These are phyloP conservation scores for Elaeagnus macrophylla DNA, from an alignment of 306 rosid genomes.

Conservation along the genomic window DNA sequence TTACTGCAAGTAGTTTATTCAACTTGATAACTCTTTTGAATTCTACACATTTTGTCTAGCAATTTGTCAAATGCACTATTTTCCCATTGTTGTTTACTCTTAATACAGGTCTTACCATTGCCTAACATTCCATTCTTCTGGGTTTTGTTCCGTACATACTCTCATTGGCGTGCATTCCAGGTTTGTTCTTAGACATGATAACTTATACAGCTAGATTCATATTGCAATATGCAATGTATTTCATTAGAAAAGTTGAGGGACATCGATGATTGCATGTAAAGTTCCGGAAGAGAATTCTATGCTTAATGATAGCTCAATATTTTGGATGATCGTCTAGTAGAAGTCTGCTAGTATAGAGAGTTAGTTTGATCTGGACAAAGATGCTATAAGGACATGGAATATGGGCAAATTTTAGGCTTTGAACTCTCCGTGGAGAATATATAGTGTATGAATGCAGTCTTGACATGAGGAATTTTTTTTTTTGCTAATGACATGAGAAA, in stretches of 20 bases:
- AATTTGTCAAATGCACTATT: constrained; percentile 6
- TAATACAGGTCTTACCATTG: constrained; percentile 70
- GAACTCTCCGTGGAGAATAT: no score
- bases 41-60: constrained; percentile 6
- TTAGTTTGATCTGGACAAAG: no score
- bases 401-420: no score
- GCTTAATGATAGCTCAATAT: neutral
- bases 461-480: no score
- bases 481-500: no score
- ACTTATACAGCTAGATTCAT: constrained; percentile 9
- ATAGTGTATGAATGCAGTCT: no score
- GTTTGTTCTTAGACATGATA: constrained; percentile 26
- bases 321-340: neutral
- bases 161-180: constrained; percentile 94
- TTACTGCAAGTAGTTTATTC: neutral
- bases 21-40: constrained; percentile 4
- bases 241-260: neutral
- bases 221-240: neutral
- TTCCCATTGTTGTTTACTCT: constrained; percentile 7
- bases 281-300: neutral
- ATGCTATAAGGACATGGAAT: no score
- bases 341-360: no score
- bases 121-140: constrained; percentile 90
- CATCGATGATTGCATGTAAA: neutral
- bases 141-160: constrained; percentile 70